phyloP scores from a whole-genome alignment of 208 protist genomes.

The Acanthamoeba royreba region DNA sequence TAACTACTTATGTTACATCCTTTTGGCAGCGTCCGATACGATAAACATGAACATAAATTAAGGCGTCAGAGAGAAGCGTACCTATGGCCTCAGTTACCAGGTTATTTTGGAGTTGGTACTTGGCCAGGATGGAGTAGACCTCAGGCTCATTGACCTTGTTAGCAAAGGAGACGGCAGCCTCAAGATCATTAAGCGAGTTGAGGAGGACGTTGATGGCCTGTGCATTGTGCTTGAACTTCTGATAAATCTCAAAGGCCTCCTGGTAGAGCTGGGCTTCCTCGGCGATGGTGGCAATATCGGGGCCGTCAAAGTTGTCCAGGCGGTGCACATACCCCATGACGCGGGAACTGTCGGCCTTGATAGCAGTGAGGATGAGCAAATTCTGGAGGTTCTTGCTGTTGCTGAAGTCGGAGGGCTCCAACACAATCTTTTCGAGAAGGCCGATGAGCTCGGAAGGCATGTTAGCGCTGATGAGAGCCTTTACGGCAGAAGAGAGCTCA shows the following conservation, averaged over 20 bases:
- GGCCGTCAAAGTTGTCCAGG: constrained; percentile 98
- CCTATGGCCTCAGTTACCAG: constrained; percentile 94
- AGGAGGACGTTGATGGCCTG: constrained; percentile 97
- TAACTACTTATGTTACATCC: constrained; percentile 29
- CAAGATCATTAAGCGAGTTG: constrained; percentile 80
- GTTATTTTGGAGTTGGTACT: constrained; percentile 89
- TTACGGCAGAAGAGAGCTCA: constrained; percentile 97
- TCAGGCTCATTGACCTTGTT: constrained; percentile 88
- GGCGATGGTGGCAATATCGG: constrained; percentile 96
- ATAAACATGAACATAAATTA: neutral
- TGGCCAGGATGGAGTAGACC: constrained; percentile 93
- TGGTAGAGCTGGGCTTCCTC: constrained; percentile 91
- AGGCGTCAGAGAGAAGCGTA: neutral
- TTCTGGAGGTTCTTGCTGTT: constrained; percentile 99
- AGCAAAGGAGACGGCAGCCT: constrained; percentile 94
- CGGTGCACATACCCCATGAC: constrained; percentile 99
- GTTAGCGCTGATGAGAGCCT: constrained; percentile 98
- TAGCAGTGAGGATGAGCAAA: constrained; percentile 99
- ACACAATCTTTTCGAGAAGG: constrained; percentile 99
- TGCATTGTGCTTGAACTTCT: constrained; percentile 95
- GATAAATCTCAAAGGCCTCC: constrained; percentile 98
- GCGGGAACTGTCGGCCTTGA: constrained; percentile 90
- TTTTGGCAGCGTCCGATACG: neutral
- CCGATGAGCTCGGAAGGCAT: constrained; percentile 99
- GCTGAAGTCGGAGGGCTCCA: constrained; percentile 94